Base-by-base conservation (phyloP, 2,329 filamentous ascomycete species). In the Helotiales sp. region DNA sequence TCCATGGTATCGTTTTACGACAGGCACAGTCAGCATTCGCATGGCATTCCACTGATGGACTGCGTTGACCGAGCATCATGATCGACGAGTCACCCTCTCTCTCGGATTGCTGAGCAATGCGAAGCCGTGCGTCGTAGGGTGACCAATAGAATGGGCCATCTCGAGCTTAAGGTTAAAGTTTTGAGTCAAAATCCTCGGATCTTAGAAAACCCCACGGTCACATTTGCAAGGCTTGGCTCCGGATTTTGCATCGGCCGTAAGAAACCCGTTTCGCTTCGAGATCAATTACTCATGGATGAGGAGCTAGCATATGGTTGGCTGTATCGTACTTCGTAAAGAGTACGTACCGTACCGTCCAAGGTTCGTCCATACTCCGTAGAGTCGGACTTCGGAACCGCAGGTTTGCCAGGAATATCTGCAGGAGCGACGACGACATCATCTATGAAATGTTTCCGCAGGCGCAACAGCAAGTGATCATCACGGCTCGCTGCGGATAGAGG, bases 11-110 rank as follows among this genome's bases (percentile, higher is more conserved):
- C 8, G 8, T 22, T 55, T 34, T 32, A 50, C 62, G 24, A 40
- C 26, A 11, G 15, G 62, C 62, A 59, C 62, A 64, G 62, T 64
- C 62, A 64, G 62, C 54, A 59, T 49, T 64, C 62, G 62, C 43
- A 64, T 50, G 17, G 22, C 10, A 34, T 40, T 64, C 61, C 61
- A 64, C 17, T 34, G n/a, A 64, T 13, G 13, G 30, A 30, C 28
- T 3, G 20, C 11, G 54, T 34, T 30, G 54, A 59, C 40, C 28
- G 62, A 22, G 22, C 32, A 22, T 13, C 15, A 10, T 34, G 61
- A 54, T 64, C 52, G 32, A 34, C 50, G 61, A 64, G 61, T 64
- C 52, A 64, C 45, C 50, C 52, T 34, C 40, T 2, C n/a, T 0
- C 2, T 26, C 11, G 30, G 20, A 43, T 50, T 40, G 32, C 62